phyloP scores from a whole-genome alignment of 306 rosid genomes.

The Cicer pinnatifidum region DNA sequence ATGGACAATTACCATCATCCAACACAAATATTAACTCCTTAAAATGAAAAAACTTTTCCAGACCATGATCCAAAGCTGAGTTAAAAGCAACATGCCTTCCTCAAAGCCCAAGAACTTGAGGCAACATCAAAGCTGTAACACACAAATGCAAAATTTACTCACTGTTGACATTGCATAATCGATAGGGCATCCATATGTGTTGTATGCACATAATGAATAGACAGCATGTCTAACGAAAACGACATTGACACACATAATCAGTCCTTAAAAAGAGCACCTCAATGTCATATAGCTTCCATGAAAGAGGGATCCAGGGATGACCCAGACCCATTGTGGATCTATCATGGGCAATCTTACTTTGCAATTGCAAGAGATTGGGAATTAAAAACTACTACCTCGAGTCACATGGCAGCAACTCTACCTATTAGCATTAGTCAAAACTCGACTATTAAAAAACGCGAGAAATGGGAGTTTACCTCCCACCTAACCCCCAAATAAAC shows the following conservation, averaged over 20 bases:
- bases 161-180: slow-evolving; percentile 59
- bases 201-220: slow-evolving; percentile 48
- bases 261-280: background rate
- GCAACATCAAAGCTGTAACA: slow-evolving; percentile 86
- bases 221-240: slow-evolving; percentile 43
- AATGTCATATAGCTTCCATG: background rate
- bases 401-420: slow-evolving; percentile 5
- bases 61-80: slow-evolving; percentile 69
- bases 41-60: slow-evolving; percentile 54
- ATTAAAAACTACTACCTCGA: background rate
- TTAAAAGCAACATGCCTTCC: slow-evolving; percentile 81
- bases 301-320: background rate
- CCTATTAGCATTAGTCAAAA: background rate
- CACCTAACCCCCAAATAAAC: slow-evolving; percentile 4
- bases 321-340: background rate
- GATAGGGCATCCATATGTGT: slow-evolving; percentile 62
- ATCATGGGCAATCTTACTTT: background rate
- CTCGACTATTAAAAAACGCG: background rate
- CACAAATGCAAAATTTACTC: slow-evolving; percentile 83
- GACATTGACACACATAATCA: slow-evolving; percentile 26
- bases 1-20: slow-evolving; percentile 54
- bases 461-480: background rate
- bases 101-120: slow-evolving; percentile 73
- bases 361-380: background rate
- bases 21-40: slow-evolving; percentile 56